These are phyloP conservation scores for Botrytis pseudocinerea DNA, from an alignment of 2,329 filamentous ascomycete genomes.

Conservation along the genomic window DNA sequence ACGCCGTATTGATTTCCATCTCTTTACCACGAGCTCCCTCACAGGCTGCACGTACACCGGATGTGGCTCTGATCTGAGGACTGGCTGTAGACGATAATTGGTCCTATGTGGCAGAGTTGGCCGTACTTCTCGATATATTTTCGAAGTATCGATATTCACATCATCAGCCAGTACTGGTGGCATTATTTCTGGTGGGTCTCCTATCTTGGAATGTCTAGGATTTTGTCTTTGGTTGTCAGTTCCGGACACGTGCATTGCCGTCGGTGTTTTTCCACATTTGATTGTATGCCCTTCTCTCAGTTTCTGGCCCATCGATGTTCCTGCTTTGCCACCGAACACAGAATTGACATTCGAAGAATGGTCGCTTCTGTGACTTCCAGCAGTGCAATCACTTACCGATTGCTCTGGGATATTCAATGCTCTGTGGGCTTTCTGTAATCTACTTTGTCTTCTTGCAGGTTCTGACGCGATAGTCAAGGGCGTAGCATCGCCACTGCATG, in stretches of 20 bases:
- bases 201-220: background rate
- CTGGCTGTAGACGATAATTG: slow-evolving; percentile 33
- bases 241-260: background rate
- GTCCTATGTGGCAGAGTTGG: slow-evolving; percentile 7
- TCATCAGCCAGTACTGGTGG: slow-evolving; percentile 2
- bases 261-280: background rate
- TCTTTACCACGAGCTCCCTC: slow-evolving; percentile 37
- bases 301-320: background rate
- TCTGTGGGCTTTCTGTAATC: slow-evolving; percentile 22
- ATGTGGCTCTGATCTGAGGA: slow-evolving; percentile 37
- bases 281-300: background rate
- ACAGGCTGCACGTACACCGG: slow-evolving; percentile 39
- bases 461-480: slow-evolving; percentile 25
- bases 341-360: background rate
- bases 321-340: background rate
- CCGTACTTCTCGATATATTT: slow-evolving; percentile 17
- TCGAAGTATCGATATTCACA: slow-evolving; percentile 16
- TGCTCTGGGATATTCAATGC: slow-evolving; percentile 27
- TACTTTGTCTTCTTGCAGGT: slow-evolving; percentile 9
- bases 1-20: slow-evolving; percentile 35
- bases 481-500: slow-evolving; percentile 14
- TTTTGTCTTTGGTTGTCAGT: background rate
- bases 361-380: slow-evolving; percentile 20
- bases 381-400: slow-evolving; percentile 20
- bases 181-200: background rate